Evolutionary conservation across 2,329 filamentous ascomycete genomes (phyloP), one percentile per base, ranked within the genome.

Genomic region (Huntiella decipiens): DNA sequence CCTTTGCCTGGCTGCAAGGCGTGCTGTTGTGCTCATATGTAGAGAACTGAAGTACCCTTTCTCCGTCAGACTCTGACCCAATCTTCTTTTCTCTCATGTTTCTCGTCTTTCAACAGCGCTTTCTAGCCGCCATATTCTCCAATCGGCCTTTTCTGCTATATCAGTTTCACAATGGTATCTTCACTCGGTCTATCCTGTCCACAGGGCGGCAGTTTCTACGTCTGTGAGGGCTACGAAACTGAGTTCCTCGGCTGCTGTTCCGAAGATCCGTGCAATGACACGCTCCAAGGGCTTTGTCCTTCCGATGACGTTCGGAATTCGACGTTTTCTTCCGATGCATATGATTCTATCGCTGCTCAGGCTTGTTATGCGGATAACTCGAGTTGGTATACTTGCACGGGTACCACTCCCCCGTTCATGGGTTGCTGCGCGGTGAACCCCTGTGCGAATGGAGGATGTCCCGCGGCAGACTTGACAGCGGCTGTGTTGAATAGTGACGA

Each of bases 221-320:
- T 63, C 47, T 64, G 63, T 51, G 38, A 50, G 3, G 52, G 54
- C 1, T 56, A 56, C 31, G 50, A 49, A 3, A 51, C 52, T 3
- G 57, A 58, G 28, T 66, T 65, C 51, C 46, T 66, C 36, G 64
- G 64, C 10, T 66, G 64, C 51, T 66, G 64, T 53, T 53, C 54
- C 33, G 53, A 53, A 32, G 52, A 66, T 44, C 62, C 63, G 2
- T 62, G 58, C 52, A 48, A 52, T 16, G 48, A 52, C 31, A 49
- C 47, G 5, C 52, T 51, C 31, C 52, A 54, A 15, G 62, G 61
- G 33, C 36, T 48, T 33, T 65, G 63, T 45, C 60, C 60, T 1
- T 51, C 55, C 6, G 49, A 51, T 2, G 48, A 57, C 37, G 44
- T 63, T 15, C 46, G 42, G 8, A 36, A 54, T 1, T 50, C 57